Percentiles rank a stretch among this genome's conserved stretches.
Conservation (phyloP, 495 filamentous ascomycete genomes). For the Physcia stellaris region DNA sequence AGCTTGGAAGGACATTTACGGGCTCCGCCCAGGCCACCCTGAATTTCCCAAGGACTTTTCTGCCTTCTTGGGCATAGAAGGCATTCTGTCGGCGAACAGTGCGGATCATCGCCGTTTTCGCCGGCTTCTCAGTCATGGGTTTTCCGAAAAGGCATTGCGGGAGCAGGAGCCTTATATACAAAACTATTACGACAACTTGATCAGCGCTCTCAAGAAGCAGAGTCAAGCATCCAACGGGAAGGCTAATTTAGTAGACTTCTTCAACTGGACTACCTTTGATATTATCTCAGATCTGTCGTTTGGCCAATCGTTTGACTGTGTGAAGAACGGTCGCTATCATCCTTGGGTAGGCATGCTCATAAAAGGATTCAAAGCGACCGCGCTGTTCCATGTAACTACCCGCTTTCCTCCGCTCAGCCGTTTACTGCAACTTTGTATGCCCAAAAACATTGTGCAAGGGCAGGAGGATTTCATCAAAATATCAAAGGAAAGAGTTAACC, state of each 20-base stretch:
- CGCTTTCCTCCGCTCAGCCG: slow-evolving; percentile 1
- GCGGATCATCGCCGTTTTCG: slow-evolving; percentile 24
- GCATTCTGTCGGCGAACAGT: slow-evolving; percentile 14
- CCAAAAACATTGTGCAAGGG: slow-evolving; percentile 13
- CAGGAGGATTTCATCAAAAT: slow-evolving; percentile 21
- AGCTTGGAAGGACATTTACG: slow-evolving; percentile 48
- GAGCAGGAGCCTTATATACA: slow-evolving; percentile 24
- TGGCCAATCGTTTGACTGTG: slow-evolving; percentile 35
- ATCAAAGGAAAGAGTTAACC: slow-evolving; percentile 27
- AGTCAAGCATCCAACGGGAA: slow-evolving; percentile 1
- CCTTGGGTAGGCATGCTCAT: slow-evolving; percentile 32
- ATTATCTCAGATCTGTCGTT: slow-evolving; percentile 35
- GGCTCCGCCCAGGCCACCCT: slow-evolving; percentile 20
- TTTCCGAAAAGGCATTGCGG: slow-evolving; percentile 33
- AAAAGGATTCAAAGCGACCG: slow-evolving; percentile 20
- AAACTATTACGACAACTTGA: slow-evolving; percentile 26
- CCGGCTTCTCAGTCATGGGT: slow-evolving; percentile 28
- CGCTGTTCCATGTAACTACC: slow-evolving; percentile 9
- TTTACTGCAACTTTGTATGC: slow-evolving; percentile 1
- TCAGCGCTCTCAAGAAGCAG: slow-evolving; percentile 11
- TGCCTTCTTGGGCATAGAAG: slow-evolving; percentile 3
- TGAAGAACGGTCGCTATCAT: slow-evolving; percentile 28
- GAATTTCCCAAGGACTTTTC: slow-evolving; percentile 22
- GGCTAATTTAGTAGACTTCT: slow-evolving; percentile 12
- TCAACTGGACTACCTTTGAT: slow-evolving; percentile 34